Evolutionary conservation across 2,329 filamentous ascomycete genomes (phyloP).

Genomic region (Ascochyta fabae): DNA sequence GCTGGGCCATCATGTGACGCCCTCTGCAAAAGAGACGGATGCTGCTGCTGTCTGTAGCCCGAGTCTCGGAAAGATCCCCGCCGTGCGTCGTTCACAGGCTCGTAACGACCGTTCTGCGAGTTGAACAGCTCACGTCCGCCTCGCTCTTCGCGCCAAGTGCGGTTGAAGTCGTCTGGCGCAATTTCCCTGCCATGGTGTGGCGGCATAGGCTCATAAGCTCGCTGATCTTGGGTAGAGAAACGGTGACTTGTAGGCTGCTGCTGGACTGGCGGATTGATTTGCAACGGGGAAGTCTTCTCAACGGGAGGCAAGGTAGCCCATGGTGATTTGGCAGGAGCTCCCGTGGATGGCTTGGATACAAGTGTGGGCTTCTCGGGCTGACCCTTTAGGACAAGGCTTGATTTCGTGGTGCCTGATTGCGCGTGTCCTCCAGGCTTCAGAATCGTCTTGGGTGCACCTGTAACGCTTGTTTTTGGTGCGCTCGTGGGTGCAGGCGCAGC

Average conservation of each 20-base stretch:
- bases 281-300: conserved; percentile 76
- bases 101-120: conserved; percentile 92
- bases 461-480: conserved; percentile 47
- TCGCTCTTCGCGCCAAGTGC: conserved; percentile 79
- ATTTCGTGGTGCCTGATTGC: conserved; percentile 45
- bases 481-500: conserved; percentile 26
- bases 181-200: conserved; percentile 76
- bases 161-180: conserved; percentile 90
- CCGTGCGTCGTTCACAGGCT: conserved; percentile 79
- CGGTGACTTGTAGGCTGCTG: conserved; percentile 53
- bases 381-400: conserved; percentile 69
- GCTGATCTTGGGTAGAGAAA: conserved; percentile 62
- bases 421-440: conserved; percentile 55
- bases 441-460: conserved; percentile 55
- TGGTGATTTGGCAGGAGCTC: conserved; percentile 81
- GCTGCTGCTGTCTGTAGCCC: conserved; percentile 68
- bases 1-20: conserved; percentile 70
- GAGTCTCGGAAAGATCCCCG: conserved; percentile 73
- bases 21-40: conserved; percentile 78
- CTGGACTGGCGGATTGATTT: conserved; percentile 61
- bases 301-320: conserved; percentile 89
- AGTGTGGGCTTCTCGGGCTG: conserved; percentile 74
- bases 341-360: conserved; percentile 73
- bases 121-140: conserved; percentile 84
- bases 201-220: conserved; percentile 61